These are phyloP conservation scores for Colletotrichum somersetense DNA, from an alignment of 2,329 filamentous ascomycete species.

Conservation along the genomic window DNA sequence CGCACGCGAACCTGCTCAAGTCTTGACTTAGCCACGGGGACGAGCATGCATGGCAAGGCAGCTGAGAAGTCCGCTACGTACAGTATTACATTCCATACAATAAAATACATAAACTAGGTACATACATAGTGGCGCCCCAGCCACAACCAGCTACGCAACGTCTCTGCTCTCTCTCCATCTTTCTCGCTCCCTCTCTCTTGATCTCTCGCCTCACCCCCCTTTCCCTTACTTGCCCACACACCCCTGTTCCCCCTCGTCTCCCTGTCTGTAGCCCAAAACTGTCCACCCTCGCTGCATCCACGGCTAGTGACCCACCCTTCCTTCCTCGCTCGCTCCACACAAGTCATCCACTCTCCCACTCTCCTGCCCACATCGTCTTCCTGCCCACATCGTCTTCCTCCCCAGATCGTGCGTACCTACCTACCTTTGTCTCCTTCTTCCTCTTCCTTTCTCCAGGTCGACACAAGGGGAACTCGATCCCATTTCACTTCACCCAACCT, in stretches of 20 bases:
- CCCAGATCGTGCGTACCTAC: conserved; percentile 38
- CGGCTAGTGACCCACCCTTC: conserved; percentile 21
- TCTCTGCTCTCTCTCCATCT: neutral
- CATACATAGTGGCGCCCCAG: neutral
- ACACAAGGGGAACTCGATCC: conserved; percentile 31
- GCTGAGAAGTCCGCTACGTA: too few relatives aligned
- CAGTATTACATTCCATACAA: neutral
- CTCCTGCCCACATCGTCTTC: too few relatives aligned
- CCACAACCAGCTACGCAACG: conserved; percentile 31
- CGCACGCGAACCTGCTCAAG: neutral
- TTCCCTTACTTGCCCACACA: conserved; percentile 24
- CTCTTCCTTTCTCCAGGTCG: conserved; percentile 27
- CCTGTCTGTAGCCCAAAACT: conserved; percentile 31
- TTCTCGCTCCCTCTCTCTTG: neutral
- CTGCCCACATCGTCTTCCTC: conserved; percentile 39
- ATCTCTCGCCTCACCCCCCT: conserved; percentile 3
- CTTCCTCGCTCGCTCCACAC: conserved; percentile 35
- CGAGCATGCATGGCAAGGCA: neutral
- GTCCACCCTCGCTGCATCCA: conserved; percentile 33
- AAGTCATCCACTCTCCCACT: conserved; percentile 30
- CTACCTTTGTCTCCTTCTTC: conserved; percentile 34
- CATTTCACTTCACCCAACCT: conserved; percentile 19
- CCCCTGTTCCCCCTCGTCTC: conserved; percentile 29
- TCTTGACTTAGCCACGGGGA: neutral
- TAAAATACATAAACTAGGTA: too few relatives aligned